Percentiles rank a stretch among this genome's conserved stretches.
Conservation (phyloP, 805 yeast genomes). For the Yamadazyma kitorensis region DNA sequence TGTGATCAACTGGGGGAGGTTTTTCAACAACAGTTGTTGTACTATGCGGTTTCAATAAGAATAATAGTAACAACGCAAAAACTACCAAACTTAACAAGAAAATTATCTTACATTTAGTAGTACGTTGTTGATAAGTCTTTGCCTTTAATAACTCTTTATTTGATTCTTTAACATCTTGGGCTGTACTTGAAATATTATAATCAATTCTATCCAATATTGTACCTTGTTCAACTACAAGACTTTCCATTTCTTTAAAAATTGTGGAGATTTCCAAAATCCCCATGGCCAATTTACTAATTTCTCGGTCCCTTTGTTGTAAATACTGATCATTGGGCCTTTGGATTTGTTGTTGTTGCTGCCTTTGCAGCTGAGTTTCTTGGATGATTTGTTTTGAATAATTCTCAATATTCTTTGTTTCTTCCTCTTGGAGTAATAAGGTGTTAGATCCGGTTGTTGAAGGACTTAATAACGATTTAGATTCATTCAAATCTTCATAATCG, state of each 20-base stretch:
- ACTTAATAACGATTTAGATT: constrained; percentile 3
- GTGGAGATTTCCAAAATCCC: constrained; percentile 92
- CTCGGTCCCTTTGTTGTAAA: constrained; percentile 77
- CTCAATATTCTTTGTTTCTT: constrained; percentile 26
- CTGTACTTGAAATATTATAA: constrained; percentile 82
- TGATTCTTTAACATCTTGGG: constrained; percentile 69
- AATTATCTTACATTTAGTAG: constrained; percentile 87
- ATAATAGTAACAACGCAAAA: constrained; percentile 63
- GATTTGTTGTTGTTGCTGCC: constrained; percentile 18
- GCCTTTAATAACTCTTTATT: constrained; percentile 77
- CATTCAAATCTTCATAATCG: constrained; percentile 40
- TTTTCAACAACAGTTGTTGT: constrained; percentile 13
- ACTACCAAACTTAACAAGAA: constrained; percentile 70
- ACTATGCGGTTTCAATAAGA: constrained; percentile 61
- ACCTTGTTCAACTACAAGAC: constrained; percentile 92
- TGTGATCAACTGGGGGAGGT: constrained; percentile 37
- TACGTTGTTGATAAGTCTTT: constrained; percentile 76
- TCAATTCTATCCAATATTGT: constrained; percentile 91
- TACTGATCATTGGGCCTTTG: constrained; percentile 22
- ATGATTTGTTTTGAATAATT: constrained; percentile 34
- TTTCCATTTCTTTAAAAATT: constrained; percentile 90
- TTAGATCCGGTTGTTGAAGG: not conserved
- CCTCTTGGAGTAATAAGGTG: constrained; percentile 24
- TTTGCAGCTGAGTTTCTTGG: constrained; percentile 22
- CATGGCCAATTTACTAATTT: constrained; percentile 86